phyloP scores from a whole-genome alignment of 495 filamentous ascomycete genomes.

The Xylaria cubensis region DNA sequence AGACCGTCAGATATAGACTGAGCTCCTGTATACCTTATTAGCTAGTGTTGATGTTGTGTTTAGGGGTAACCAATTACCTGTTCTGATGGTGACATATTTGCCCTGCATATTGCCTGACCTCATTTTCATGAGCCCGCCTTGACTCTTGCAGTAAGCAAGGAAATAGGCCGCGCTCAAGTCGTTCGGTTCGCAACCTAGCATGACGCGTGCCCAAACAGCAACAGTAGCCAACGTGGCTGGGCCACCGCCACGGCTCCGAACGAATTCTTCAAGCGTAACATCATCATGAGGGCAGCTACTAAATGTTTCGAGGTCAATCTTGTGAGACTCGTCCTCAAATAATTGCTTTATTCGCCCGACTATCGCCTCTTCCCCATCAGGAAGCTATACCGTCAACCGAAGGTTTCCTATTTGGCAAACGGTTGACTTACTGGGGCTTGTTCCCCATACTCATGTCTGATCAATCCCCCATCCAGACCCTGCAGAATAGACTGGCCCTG shows the following conservation, averaged over 20 bases:
- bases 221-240: conserved; percentile 36
- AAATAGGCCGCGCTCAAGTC: conserved; percentile 56
- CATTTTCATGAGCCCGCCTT: conserved; percentile 51
- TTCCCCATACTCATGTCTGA: conserved; percentile 1
- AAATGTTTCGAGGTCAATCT: conserved; percentile 25
- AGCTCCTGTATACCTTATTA: neutral
- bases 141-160: conserved; percentile 54
- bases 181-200: conserved; percentile 51
- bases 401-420: neutral
- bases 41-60: neutral
- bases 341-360: conserved; percentile 29
- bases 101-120: conserved; percentile 44
- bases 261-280: conserved; percentile 36
- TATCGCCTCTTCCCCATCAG: conserved; percentile 19
- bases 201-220: conserved; percentile 49
- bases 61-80: conserved; percentile 2
- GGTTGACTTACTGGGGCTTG: conserved; percentile 1
- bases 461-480: conserved; percentile 16
- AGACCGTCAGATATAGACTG: neutral
- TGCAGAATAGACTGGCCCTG: conserved; percentile 46
- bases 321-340: conserved; percentile 23
- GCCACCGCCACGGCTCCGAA: conserved; percentile 36
- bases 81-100: conserved; percentile 39
- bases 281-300: conserved; percentile 33
- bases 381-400: neutral